Evolutionary conservation across 2,329 filamentous ascomycete species (phyloP), one percentile per base, ranked within the genome.

Genomic region (Sporothrix schenckii): DNA sequence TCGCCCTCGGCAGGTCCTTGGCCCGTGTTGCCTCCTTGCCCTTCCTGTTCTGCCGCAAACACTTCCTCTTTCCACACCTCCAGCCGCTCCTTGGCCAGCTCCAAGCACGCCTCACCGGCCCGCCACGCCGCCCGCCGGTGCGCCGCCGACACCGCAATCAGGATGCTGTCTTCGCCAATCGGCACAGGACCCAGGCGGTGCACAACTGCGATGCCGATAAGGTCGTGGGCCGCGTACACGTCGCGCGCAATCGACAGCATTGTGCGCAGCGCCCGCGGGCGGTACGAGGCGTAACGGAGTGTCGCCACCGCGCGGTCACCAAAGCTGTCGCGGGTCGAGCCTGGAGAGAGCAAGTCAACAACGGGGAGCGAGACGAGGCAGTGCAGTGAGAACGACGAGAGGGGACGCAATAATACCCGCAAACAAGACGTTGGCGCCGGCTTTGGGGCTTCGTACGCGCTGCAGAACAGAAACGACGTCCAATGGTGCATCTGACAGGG

Each of bases 41-140:
- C 52, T 47, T 24, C 24, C 30, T 61, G 60, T 19, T 44, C 54
- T 2, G 24, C 68, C 21, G 86, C 88, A 83, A 97, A 97, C 78
- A 93, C 91, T 82, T 98, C 94, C 74, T 89, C 84, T 82, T 97
- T 97, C 94, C 94, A 97, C 54, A 99, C 90, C 83, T 99, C 95
- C n/a, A 92, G 92, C 74, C 85, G 88, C 69, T 87, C 87, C 82
- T 98, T 99, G 77, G 92, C 93, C 78, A 88, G 83, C 82, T 98
- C 94, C 71, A 98, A 81, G 47, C 93, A 91, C 81, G 96, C 92
- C 82, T 98, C 94, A 0, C 92, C 94, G 0, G 91, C 94, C 75
- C 83, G 82, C 94, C 94, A 99, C 5, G 92, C 94, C 16, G 91
- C 92, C 75, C 91, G 87, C 9, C 95, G 85, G 81, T 98, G 95